phyloP scores from a whole-genome alignment of 2,329 filamentous ascomycete species.

The Mycosphaerella sp. region DNA sequence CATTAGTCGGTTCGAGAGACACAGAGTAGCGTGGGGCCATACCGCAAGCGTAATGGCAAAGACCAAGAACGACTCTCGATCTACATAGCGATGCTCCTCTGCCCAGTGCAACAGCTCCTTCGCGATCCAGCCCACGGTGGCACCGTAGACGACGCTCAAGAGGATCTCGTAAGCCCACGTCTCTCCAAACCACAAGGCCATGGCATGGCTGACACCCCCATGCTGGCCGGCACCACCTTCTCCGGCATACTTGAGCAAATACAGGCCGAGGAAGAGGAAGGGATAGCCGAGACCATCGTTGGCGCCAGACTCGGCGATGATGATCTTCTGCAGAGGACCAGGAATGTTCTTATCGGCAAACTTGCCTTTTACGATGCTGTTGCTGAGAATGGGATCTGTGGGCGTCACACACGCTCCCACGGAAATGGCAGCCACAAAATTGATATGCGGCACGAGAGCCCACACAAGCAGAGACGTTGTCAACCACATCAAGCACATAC shows the following conservation, averaged over 20 bases:
- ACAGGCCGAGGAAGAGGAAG: conserved; percentile 78
- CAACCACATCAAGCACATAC: conserved; percentile 85
- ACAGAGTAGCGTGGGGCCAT: conserved; percentile 30
- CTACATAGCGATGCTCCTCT: conserved; percentile 72
- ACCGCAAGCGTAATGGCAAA: conserved; percentile 76
- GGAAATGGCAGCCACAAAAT: conserved; percentile 70
- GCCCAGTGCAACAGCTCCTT: conserved; percentile 80
- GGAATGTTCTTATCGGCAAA: conserved; percentile 90
- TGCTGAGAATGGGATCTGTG: conserved; percentile 80
- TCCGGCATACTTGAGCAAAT: conserved; percentile 69
- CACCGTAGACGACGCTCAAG: conserved; percentile 71
- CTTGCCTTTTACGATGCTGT: conserved; percentile 86
- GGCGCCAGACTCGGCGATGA: conserved; percentile 65
- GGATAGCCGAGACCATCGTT: conserved; percentile 89
- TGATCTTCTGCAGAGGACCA: conserved; percentile 65
- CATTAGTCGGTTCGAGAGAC: background rate
- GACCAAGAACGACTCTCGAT: conserved; percentile 79
- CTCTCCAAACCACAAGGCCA: conserved; percentile 76
- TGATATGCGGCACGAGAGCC: conserved; percentile 63
- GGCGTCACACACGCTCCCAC: conserved; percentile 85
- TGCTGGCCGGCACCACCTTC: conserved; percentile 48
- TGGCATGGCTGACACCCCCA: conserved; percentile 59
- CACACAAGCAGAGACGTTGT: conserved; percentile 72
- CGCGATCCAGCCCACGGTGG: conserved; percentile 69
- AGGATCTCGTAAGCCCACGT: conserved; percentile 80